phyloP scores from a whole-genome alignment of 768 basidiomycete genomes.

The Auricularia heimuer region DNA sequence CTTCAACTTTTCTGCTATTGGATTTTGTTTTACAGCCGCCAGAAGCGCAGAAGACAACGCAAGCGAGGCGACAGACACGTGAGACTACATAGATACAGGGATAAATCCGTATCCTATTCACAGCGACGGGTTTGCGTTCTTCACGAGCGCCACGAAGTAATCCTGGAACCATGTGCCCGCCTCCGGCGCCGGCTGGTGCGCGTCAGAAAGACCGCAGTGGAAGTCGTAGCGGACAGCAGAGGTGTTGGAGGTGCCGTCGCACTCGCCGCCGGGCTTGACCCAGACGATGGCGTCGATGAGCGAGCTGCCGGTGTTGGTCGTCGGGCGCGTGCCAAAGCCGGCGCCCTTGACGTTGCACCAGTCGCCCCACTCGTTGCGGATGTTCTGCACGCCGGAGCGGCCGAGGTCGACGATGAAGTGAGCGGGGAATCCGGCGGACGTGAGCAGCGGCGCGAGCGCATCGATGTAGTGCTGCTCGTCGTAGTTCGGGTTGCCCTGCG shows the following conservation, averaged over 20 bases:
- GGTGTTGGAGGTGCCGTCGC: conserved; percentile 50
- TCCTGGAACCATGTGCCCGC: conserved; percentile 62
- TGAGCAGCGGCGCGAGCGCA: conserved; percentile 39
- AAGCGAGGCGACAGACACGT: too few relatives aligned
- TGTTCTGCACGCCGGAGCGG: conserved; percentile 52
- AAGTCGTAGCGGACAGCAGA: conserved; percentile 44
- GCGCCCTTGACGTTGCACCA: conserved; percentile 61
- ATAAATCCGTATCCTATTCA: neutral
- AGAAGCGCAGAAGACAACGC: too few relatives aligned
- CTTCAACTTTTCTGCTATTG: too few relatives aligned
- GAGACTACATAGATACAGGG: too few relatives aligned
- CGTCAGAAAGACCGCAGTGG: conserved; percentile 31
- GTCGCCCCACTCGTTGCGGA: conserved; percentile 52
- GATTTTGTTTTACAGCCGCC: too few relatives aligned
- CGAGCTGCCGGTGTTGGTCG: conserved; percentile 41
- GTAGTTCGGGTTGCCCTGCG: conserved; percentile 49
- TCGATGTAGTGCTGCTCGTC: conserved; percentile 53
- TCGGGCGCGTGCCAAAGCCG: conserved; percentile 53
- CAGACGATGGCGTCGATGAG: conserved; percentile 54
- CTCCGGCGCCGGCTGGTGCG: conserved; percentile 45
- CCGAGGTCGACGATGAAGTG: conserved; percentile 61
- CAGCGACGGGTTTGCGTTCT: conserved; percentile 42
- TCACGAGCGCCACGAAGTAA: conserved; percentile 49
- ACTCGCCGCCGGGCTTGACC: conserved; percentile 62
- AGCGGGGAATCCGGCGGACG: conserved; percentile 39